These are phyloP conservation scores for Rhizoctonia solani DNA, from an alignment of 1,284 basidiomycete genomes.

Conservation along the genomic window DNA sequence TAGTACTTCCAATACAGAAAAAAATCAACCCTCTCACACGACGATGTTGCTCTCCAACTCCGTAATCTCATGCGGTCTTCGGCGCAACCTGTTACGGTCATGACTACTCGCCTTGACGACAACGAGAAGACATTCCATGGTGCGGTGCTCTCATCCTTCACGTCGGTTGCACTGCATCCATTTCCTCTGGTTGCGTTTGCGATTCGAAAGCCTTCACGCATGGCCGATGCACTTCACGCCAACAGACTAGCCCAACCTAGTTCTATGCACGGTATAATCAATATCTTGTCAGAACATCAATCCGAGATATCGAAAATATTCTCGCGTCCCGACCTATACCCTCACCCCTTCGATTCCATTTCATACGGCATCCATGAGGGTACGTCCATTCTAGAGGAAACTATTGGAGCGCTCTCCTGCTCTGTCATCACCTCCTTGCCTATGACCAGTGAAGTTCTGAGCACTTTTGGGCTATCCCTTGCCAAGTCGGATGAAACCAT, in stretches of 20 bases:
- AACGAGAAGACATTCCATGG: constrained; percentile 60
- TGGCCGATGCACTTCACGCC: constrained; percentile 65
- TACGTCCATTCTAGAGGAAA: constrained; percentile 59
- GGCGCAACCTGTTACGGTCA: constrained; percentile 34
- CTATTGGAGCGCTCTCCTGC: constrained; percentile 65
- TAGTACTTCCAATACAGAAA: background rate
- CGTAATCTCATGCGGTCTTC: constrained; percentile 21
- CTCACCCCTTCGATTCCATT: constrained; percentile 56
- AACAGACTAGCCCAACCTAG: constrained; percentile 42
- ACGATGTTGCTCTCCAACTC: constrained; percentile 3
- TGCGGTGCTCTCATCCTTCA: constrained; percentile 89
- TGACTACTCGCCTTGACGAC: constrained; percentile 10
- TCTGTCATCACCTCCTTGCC: constrained; percentile 48
- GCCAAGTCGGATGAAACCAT: constrained; percentile 18
- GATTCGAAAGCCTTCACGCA: constrained; percentile 83
- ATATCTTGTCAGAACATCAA: constrained; percentile 67
- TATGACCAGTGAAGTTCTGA: constrained; percentile 31
- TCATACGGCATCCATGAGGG: constrained; percentile 54
- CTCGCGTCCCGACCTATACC: constrained; percentile 64
- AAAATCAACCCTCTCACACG: background rate
- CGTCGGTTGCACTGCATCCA: constrained; percentile 87
- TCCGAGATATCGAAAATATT: constrained; percentile 59
- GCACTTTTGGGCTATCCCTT: constrained; percentile 31
- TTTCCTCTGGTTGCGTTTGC: constrained; percentile 86
- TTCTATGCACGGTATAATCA: constrained; percentile 61